Evolutionary conservation across 73 alveolate genomes (phyloP).

Genomic region (Tetrahymena elliotti): DNA sequence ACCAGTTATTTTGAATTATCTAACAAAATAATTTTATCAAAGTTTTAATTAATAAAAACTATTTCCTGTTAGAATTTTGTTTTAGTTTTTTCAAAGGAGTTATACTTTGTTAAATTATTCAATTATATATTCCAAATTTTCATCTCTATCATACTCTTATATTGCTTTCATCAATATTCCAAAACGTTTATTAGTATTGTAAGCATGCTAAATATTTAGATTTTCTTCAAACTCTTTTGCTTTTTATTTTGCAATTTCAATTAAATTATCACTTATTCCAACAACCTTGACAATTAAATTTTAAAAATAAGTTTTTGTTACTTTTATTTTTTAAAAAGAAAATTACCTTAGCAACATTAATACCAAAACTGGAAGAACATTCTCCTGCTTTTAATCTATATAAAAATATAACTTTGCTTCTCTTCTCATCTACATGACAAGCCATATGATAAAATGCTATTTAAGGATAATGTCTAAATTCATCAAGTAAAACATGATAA

Average conservation of each 20-base stretch:
- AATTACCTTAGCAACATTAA: conserved; percentile 78
- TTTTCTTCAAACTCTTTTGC: not conserved
- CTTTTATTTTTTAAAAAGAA: too few relatives aligned
- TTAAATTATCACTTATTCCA: not conserved
- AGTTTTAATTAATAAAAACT: too few relatives aligned
- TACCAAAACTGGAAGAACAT: conserved; percentile 79
- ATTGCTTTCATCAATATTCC: not conserved
- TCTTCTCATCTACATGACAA: conserved; percentile 49
- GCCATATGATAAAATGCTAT: conserved; percentile 79
- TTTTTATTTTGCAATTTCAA: not conserved
- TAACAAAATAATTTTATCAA: too few relatives aligned
- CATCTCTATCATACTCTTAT: not conserved
- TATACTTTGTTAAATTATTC: not conserved
- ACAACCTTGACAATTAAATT: too few relatives aligned
- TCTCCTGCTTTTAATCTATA: conserved; percentile 82
- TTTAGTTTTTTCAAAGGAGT: not conserved
- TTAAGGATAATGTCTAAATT: conserved; percentile 60
- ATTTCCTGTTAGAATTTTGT: too few relatives aligned
- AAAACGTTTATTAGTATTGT: not conserved
- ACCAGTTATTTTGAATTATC: too few relatives aligned
- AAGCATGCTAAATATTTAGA: not conserved
- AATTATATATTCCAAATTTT: not conserved
- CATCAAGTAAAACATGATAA: conserved; percentile 82
- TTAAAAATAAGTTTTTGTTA: too few relatives aligned
- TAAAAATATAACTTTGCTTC: conserved; percentile 75